Evolutionary conservation across 106 monocot genomes (phyloP).

Genomic region (Xerophyta viscosa): DNA sequence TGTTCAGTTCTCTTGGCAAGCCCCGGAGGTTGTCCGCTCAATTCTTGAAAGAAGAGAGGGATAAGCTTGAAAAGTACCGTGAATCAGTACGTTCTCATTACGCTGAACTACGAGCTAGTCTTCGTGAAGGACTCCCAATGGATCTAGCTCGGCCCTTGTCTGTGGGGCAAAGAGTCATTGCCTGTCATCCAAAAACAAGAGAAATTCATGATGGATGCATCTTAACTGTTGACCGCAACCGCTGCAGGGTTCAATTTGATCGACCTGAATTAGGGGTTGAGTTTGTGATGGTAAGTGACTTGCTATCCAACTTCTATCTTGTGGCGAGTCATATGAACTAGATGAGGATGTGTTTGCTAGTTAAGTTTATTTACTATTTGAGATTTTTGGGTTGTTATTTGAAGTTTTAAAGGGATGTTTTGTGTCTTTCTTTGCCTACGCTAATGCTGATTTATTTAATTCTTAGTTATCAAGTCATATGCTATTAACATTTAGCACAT

Average conservation of each 20-base stretch:
- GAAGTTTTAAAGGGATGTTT: no score
- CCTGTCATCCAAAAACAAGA: conserved; percentile 95
- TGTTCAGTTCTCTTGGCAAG: conserved; percentile 88
- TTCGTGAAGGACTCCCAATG: conserved; percentile 74
- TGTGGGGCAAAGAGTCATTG: conserved; percentile 96
- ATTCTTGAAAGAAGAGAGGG: conserved; percentile 81
- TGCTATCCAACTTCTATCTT: no score
- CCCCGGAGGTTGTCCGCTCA: conserved; percentile 75
- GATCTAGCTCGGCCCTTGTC: conserved; percentile 90
- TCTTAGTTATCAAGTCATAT: no score
- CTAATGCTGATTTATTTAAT: no score
- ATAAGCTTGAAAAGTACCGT: conserved; percentile 82
- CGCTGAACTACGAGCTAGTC: conserved; percentile 66
- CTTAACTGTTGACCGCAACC: conserved; percentile 72
- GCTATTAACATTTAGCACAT: no score
- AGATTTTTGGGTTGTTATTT: no score
- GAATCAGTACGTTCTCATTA: conserved; percentile 92
- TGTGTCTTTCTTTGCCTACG: no score
- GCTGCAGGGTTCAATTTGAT: conserved; percentile 97
- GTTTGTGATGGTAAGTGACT: conserved; percentile 68
- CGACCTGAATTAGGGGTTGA: conserved; percentile 88
- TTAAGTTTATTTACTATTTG: no score
- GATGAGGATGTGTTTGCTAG: no score
- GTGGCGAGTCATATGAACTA: no score
- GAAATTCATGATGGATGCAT: conserved; percentile 98